Evolutionary conservation across 768 basidiomycete genomes (phyloP), one percentile per base, ranked within the genome.

Genomic region (Tulasnella sp.): DNA sequence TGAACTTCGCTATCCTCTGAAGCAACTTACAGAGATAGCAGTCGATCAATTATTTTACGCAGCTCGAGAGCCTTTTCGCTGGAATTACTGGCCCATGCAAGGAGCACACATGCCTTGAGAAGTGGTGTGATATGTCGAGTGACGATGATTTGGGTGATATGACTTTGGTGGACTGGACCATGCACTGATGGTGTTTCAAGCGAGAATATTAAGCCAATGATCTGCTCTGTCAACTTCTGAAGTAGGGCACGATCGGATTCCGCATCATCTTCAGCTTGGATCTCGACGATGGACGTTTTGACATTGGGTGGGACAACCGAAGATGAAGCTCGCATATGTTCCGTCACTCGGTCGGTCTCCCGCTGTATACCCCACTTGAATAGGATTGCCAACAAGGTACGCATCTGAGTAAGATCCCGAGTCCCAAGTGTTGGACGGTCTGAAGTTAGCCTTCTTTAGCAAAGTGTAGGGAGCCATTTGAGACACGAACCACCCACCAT

Each of bases 281-380:
- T 4, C 73, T 64, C n/a, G 62, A 66, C 7, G 17, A 58, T 17
- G 23, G 21, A 21, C 61, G 53, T 15, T 41, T 62, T 19, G 64
- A 34, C 27, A 42, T 53, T 32, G 64, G 53, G 26, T 26, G 26
- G 45, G 43, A 59, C 19, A 3, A 23, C 50, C 10, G 63, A 45
- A 5, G 68, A 58, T 38, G 68, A 70, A 47, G 64, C 64, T 17
- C 74, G 72, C 78, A 75, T 78, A 41, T 71, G 67, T 51, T 69
- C 68, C 24, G 67, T 66, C n/a, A 82, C 70, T 51, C 72, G 74
- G 11, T 68, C 63, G 41, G 85, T 72, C 3, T 84, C 67, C 2
- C 79, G 79, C 13, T 82, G 77, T 2, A 80, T 69, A 5, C 80
- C 84, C 88, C 87, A 88, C 64, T 80, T 83, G 67, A 90, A 86